Evolutionary conservation across 495 filamentous ascomycete genomes (phyloP).

Genomic region (Talaromyces thailandensis): DNA sequence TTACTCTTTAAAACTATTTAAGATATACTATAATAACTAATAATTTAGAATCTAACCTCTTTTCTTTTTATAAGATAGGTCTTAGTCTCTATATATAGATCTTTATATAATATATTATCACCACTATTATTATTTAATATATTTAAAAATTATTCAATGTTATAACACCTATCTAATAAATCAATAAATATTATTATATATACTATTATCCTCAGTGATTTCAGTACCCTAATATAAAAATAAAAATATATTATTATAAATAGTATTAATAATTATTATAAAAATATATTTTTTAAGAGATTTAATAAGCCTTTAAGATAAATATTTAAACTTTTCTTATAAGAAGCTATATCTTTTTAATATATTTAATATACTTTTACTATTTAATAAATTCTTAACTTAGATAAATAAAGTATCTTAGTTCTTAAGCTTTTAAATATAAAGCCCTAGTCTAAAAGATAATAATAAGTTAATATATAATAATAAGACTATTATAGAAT

Average conservation of each 20-base stretch:
- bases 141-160: not conserved
- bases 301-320: not conserved
- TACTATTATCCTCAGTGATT: not conserved
- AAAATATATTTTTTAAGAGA: not conserved
- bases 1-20: not conserved
- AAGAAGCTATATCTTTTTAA: not conserved
- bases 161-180: not conserved
- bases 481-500: no score
- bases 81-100: not conserved
- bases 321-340: not conserved
- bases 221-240: not conserved
- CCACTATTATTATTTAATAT: not conserved
- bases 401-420: not conserved
- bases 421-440: not conserved
- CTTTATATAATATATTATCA: not conserved
- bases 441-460: not conserved
- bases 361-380: not conserved
- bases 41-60: not conserved
- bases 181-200: slow-evolving; percentile 1
- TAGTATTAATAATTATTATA: not conserved
- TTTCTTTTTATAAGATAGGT: not conserved
- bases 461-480: no score
- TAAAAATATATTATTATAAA: not conserved
- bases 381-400: not conserved
- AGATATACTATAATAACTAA: not conserved